A percentile compares a stretch with the other conserved stretches of the same genome.
Conservation (phyloP, 108 stramenopile species). For the Cyclotella cryptica region DNA sequence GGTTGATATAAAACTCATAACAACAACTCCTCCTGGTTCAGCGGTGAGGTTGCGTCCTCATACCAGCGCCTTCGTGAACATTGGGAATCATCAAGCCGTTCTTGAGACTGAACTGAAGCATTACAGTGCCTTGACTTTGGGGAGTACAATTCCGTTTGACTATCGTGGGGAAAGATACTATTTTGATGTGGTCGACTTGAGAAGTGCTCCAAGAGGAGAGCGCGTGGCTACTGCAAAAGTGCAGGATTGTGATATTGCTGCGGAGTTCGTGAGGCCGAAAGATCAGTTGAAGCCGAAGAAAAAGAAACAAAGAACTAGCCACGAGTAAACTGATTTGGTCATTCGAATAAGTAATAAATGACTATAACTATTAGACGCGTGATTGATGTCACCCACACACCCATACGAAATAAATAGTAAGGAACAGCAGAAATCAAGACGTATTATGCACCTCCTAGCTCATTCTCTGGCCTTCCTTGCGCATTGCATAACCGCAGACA, state of each 20-base stretch:
- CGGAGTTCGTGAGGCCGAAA: constrained; percentile 82
- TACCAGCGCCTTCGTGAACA: constrained; percentile 67
- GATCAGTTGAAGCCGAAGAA: constrained; percentile 61
- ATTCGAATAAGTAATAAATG: background rate
- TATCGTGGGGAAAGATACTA: constrained; percentile 83
- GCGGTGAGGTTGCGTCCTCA: constrained; percentile 84
- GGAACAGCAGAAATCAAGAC: too few species aligned
- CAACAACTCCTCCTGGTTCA: constrained; percentile 72
- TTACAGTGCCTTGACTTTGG: constrained; percentile 80
- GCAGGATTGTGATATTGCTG: constrained; percentile 90
- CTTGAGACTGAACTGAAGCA: constrained; percentile 92
- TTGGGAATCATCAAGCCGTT: constrained; percentile 88
- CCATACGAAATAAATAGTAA: too few species aligned
- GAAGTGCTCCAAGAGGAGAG: constrained; percentile 86
- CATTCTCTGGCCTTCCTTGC: background rate
- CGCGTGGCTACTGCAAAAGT: constrained; percentile 77
- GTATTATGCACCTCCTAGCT: too few species aligned
- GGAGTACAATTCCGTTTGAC: constrained; percentile 87
- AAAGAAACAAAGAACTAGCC: constrained; percentile 8
- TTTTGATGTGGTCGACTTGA: constrained; percentile 90
- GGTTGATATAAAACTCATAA: constrained; percentile 72
- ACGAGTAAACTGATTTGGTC: background rate
- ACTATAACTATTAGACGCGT: background rate
- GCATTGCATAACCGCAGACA: constrained; percentile 1
- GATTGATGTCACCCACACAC: too few species aligned